Conservation (phyloP, 306 rosid species). For the Cicer pinnatifidum region DNA sequence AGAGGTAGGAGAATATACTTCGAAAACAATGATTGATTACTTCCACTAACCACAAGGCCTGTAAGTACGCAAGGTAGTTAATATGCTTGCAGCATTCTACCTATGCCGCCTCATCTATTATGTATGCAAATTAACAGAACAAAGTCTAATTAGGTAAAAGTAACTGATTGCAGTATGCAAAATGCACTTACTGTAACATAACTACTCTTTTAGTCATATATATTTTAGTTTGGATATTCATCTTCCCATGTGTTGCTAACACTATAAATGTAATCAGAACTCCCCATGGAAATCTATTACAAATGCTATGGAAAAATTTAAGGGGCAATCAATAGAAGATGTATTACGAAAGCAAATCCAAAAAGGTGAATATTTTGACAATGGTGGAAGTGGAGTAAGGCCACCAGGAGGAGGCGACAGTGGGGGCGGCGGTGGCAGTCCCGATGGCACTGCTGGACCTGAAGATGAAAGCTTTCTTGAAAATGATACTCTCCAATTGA, state of each 20-base stretch:
- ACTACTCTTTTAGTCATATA: background rate
- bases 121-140: too few relatives aligned
- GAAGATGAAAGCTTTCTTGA: slow-evolving; percentile 59
- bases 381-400: slow-evolving; percentile 53
- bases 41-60: too few relatives aligned
- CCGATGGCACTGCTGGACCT: slow-evolving; percentile 56
- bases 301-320: slow-evolving; percentile 55
- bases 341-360: slow-evolving; percentile 65
- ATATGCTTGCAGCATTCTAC: too few relatives aligned
- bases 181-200: too few relatives aligned
- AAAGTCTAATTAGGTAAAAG: too few relatives aligned
- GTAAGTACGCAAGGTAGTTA: too few relatives aligned
- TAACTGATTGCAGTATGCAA: too few relatives aligned
- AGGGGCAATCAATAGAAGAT: slow-evolving; percentile 72
- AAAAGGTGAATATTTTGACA: slow-evolving; percentile 58
- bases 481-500: slow-evolving; percentile 67
- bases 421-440: slow-evolving; percentile 41
- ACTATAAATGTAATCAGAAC: slow-evolving; percentile 48
- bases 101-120: too few relatives aligned
- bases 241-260: slow-evolving; percentile 31
- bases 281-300: slow-evolving; percentile 59
- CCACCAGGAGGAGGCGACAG: slow-evolving; percentile 53
- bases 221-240: slow-evolving; percentile 12
- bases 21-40: too few relatives aligned
- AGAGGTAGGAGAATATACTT: too few relatives aligned